Base-by-base conservation (phyloP, 371 early-diverging fungal genomes). In the Mortierella sp. region DNA sequence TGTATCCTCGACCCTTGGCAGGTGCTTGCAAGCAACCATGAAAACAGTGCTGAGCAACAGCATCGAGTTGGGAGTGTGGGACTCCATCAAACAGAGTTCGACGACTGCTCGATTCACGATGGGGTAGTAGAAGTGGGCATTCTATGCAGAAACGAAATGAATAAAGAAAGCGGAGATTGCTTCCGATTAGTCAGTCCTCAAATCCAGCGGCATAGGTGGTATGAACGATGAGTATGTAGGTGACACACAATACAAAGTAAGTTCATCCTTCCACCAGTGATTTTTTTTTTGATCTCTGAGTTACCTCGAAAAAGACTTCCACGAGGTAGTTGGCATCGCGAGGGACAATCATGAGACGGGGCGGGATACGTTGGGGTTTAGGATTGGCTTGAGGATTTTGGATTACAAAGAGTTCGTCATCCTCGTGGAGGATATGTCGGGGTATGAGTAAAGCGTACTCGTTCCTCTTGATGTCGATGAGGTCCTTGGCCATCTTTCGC, bases 11-110 rank as follows among this genome's bases (percentile, higher is more conserved):
- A 29, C 16, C 14, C 81, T 63, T 0, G 60, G 76, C n/a, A 84
- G 71, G 18, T 84, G 85, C 76, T 81, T 84, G 49, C 81, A 84
- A 24, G 85, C 85, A 0, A 74, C 71, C 85, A 84, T 84, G n/a
- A 85, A 85, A 38, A 85, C 48, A 18, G 79, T 74, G 49, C 76
- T 85, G 5, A 85, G 70, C 3, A 84, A 16, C 12, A 84, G 73
- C 27, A 81, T 41, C 1, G 81, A 48, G 0, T 79, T 71, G 8
- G 85, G 78, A 32, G 75, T 78, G 32, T 84, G 54, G 1, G 85
- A 72, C 60, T 81, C 85, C 81, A 84, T 78, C 70, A 84, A 51
- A 16, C 72, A 75, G 21, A 80, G 70, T 65, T 81, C 79, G 3
- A 76, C 79, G 10, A 56, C 55, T 18, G 85, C 72, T 6, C 81